Evolutionary conservation across 176 grass and related monocot genomes (phyloP).

Genomic region (Aegilops bicornis): DNA sequence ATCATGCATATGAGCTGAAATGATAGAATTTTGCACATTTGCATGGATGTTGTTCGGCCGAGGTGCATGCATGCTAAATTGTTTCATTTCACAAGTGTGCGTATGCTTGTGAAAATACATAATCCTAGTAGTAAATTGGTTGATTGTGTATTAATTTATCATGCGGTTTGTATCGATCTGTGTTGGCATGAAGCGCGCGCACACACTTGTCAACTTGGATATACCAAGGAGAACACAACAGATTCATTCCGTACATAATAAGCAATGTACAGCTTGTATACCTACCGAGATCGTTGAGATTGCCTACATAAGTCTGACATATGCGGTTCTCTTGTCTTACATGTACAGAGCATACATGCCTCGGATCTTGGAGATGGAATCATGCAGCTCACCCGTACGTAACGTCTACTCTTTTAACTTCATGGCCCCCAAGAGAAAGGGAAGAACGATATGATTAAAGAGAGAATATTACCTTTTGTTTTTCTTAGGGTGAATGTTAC

Average conservation of each 20-base stretch:
- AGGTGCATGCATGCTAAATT: neutral
- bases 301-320: neutral
- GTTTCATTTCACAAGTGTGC: neutral
- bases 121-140: neutral
- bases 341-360: neutral
- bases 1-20: slow-evolving; percentile 35
- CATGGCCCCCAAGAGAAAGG: neutral
- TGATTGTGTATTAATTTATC: neutral
- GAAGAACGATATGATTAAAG: no score
- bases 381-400: neutral
- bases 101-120: neutral
- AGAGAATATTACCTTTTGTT: no score
- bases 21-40: slow-evolving; percentile 31
- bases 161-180: neutral
- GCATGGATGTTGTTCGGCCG: neutral
- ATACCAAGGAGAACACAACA: neutral
- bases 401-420: neutral
- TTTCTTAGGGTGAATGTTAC: neutral
- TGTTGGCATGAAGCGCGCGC: neutral
- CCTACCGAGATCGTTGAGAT: neutral
- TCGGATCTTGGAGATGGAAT: neutral
- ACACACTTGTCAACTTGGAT: neutral
- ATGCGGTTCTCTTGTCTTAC: neutral
- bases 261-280: neutral
- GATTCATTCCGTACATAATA: neutral